phyloP scores from a whole-genome alignment of 352 stramenopile genomes.

The Phytopythium boreale region DNA sequence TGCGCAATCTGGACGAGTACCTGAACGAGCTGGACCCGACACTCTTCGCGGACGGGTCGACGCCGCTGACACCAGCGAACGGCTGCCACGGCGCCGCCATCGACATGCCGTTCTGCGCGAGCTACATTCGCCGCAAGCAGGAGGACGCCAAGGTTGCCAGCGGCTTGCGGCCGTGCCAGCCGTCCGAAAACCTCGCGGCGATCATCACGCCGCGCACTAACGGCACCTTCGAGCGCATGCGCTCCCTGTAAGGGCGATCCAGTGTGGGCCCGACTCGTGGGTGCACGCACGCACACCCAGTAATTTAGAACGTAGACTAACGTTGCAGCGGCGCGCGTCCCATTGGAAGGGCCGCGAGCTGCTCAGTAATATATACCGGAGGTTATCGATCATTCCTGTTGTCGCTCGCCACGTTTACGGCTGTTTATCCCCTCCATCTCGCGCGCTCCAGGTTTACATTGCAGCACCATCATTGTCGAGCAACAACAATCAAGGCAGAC shows the following conservation, averaged over 20 bases:
- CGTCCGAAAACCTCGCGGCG: neutral
- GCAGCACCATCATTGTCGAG: no score
- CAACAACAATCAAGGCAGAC: no score
- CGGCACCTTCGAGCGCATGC: conserved; percentile 6
- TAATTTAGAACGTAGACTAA: conserved; percentile 4
- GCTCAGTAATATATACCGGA: neutral
- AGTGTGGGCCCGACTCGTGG: neutral
- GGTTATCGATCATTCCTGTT: no score
- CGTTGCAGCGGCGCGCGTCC: neutral
- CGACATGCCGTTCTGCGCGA: conserved; percentile 23
- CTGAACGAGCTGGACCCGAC: conserved; percentile 52
- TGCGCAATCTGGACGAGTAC: conserved; percentile 46
- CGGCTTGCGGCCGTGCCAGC: neutral
- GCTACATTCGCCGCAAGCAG: conserved; percentile 38
- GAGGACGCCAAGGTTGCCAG: conserved; percentile 27
- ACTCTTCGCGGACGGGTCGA: conserved; percentile 25
- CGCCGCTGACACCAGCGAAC: neutral
- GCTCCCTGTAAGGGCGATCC: neutral
- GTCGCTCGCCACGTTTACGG: no score
- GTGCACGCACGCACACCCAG: neutral
- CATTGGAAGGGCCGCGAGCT: neutral
- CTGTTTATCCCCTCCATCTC: no score
- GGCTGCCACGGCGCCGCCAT: conserved; percentile 10
- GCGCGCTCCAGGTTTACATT: no score
- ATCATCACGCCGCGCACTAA: neutral